Percentiles rank a stretch among this genome's conserved stretches.
Evolutionary conservation across 2,329 filamentous ascomycete genomes (phyloP).

Genomic region (Pseudogymnoascus sp.): DNA sequence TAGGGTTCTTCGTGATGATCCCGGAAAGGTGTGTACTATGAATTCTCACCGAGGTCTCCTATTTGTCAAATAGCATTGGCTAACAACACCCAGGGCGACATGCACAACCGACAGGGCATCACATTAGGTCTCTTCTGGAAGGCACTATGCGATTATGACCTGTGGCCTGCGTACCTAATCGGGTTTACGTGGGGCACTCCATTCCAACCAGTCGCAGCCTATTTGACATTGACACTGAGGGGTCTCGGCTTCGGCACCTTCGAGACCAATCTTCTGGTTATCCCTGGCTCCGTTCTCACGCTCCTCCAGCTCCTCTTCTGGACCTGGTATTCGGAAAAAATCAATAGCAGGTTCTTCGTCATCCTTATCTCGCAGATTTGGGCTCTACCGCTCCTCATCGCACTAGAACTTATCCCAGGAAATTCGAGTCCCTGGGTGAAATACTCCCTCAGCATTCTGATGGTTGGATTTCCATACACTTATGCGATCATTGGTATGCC

Average conservation of each 20-base stretch:
- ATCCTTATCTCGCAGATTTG: slow-evolving; percentile 31
- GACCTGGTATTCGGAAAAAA: slow-evolving; percentile 36
- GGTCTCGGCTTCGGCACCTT: slow-evolving; percentile 19
- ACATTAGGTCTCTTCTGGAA: slow-evolving; percentile 42
- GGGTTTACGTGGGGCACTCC: slow-evolving; percentile 13
- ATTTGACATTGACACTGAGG: slow-evolving; percentile 17
- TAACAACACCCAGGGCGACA: slow-evolving; percentile 43
- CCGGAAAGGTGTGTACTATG: slow-evolving; percentile 33
- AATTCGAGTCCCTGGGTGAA: slow-evolving; percentile 19
- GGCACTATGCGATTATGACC: slow-evolving; percentile 41
- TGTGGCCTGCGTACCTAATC: slow-evolving; percentile 40
- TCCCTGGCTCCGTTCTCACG: slow-evolving; percentile 12
- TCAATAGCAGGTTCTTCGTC: slow-evolving; percentile 31
- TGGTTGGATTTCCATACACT: slow-evolving; percentile 16
- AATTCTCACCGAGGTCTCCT: slow-evolving; percentile 34
- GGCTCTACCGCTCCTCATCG: slow-evolving; percentile 31
- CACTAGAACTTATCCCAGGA: slow-evolving; percentile 21
- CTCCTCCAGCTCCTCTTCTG: slow-evolving; percentile 32
- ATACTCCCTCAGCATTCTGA: slow-evolving; percentile 28
- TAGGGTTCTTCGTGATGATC: slow-evolving; percentile 46
- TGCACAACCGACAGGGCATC: slow-evolving; percentile 53
- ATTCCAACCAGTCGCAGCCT: slow-evolving; percentile 12
- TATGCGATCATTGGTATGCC: slow-evolving; percentile 28
- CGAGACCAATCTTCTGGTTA: slow-evolving; percentile 19
- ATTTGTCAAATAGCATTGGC: slow-evolving; percentile 43